These are phyloP conservation scores for Cotoneaster glaucophyllus DNA, from an alignment of 306 rosid genomes.

Conservation along the genomic window DNA sequence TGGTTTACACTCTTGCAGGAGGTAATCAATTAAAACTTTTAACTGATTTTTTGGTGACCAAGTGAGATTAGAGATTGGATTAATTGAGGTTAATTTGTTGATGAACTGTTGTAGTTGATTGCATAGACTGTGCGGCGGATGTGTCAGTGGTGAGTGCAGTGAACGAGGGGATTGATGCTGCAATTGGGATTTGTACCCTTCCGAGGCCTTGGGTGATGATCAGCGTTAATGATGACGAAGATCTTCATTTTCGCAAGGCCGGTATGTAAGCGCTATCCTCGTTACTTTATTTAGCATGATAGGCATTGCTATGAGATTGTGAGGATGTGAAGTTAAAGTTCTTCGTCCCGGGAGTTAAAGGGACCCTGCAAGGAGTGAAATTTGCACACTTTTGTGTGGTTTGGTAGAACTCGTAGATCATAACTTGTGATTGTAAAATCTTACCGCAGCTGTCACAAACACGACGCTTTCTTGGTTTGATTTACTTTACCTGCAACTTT, in stretches of 20 bases:
- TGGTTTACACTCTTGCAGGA: conserved; percentile 95
- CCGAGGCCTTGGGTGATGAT: conserved; percentile 89
- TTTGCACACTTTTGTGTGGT: background rate
- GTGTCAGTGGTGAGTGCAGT: conserved; percentile 78
- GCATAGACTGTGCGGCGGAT: conserved; percentile 98
- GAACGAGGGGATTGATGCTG: conserved; percentile 83
- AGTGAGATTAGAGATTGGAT: background rate
- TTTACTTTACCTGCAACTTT: background rate
- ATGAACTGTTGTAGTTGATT: conserved; percentile 62
- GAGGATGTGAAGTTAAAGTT: background rate
- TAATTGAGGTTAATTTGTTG: background rate
- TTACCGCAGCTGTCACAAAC: background rate
- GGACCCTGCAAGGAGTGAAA: background rate
- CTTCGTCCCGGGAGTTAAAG: no score
- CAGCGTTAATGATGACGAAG: conserved; percentile 81
- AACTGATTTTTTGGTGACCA: background rate
- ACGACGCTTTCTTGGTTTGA: background rate
- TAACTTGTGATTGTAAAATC: background rate
- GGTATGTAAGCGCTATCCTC: conserved; percentile 29
- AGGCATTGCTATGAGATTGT: background rate
- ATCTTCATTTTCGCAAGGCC: conserved; percentile 94
- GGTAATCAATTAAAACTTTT: conserved; percentile 26
- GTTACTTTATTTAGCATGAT: background rate
- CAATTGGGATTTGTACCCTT: conserved; percentile 37
- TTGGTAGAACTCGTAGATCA: background rate